phyloP scores from a whole-genome alignment of 176 grass and related monocot genomes.

The Triticum urartu region DNA sequence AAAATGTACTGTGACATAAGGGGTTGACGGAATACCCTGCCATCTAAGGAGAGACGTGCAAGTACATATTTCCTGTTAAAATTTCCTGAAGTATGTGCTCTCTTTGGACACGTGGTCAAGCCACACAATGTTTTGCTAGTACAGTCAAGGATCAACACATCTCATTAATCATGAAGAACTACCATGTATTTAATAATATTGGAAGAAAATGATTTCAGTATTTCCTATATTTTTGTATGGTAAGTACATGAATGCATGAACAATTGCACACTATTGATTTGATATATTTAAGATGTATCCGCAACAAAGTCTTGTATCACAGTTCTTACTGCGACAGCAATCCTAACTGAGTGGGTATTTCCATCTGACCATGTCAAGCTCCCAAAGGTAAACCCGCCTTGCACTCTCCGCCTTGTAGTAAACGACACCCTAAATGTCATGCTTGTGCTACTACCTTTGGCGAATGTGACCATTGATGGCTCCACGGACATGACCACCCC shows the following conservation, averaged over 20 bases:
- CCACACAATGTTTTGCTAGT: background rate
- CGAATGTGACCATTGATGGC: background rate
- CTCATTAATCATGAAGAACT: background rate
- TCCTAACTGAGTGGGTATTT: background rate
- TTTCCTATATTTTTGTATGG: background rate
- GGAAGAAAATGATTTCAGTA: background rate
- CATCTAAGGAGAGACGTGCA: too few relatives aligned
- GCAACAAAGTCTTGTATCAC: constrained; percentile 13
- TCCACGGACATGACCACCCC: background rate
- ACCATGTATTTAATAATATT: background rate
- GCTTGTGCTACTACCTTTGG: background rate
- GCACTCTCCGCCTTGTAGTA: background rate
- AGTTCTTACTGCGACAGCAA: background rate
- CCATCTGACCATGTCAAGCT: constrained; percentile 40
- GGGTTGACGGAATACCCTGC: too few relatives aligned
- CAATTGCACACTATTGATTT: background rate
- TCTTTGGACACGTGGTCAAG: background rate
- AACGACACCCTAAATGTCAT: constrained; percentile 4
- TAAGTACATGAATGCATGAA: background rate
- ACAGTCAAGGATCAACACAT: too few relatives aligned
- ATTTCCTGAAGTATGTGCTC: background rate
- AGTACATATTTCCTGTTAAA: too few relatives aligned
- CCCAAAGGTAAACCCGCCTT: constrained; percentile 13
- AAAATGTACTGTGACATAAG: too few relatives aligned
- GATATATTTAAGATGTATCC: background rate